phyloP scores from a whole-genome alignment of 2,329 filamentous ascomycete species.

The Pyrenophora tritici-repentis region DNA sequence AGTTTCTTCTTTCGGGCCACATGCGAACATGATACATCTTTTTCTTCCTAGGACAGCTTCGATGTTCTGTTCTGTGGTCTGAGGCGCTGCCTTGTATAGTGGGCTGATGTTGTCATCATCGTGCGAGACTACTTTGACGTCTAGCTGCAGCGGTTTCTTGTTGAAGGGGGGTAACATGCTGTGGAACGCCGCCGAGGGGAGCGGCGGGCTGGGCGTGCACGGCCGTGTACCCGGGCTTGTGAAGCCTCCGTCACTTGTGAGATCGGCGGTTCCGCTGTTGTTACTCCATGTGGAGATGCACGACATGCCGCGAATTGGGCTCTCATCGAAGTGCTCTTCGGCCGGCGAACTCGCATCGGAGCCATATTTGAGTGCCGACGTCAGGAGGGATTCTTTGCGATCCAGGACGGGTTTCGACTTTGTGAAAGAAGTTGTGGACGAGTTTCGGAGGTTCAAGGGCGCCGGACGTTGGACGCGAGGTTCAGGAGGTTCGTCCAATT shows the following conservation, averaged over 20 bases:
- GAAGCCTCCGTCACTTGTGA: conserved; percentile 92
- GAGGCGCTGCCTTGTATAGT: conserved; percentile 26
- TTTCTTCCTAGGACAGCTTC: conserved; percentile 74
- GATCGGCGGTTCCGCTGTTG: conserved; percentile 79
- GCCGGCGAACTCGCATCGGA: conserved; percentile 47
- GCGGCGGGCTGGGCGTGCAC: conserved; percentile 86
- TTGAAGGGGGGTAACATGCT: conserved; percentile 44
- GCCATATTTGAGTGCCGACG: conserved; percentile 71
- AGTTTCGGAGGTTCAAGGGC: conserved; percentile 46
- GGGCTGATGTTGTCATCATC: conserved; percentile 42
- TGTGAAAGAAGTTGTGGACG: conserved; percentile 49
- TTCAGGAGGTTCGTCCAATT: conserved; percentile 90
- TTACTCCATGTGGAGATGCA: conserved; percentile 76
- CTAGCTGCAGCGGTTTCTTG: conserved; percentile 46
- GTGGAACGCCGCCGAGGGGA: conserved; percentile 60
- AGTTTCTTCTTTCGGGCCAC: conserved; percentile 59
- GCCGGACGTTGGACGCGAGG: conserved; percentile 56
- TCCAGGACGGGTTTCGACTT: conserved; percentile 57
- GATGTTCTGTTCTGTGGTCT: conserved; percentile 60
- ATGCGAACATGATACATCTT: conserved; percentile 91
- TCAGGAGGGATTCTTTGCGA: conserved; percentile 80
- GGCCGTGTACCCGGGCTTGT: conserved; percentile 83
- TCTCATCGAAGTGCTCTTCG: conserved; percentile 50
- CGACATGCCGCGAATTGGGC: conserved; percentile 51
- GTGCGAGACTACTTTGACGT: conserved; percentile 45